Conservation (phyloP, 2,329 filamentous ascomycete species). For the Leptodontidium sp. region DNA sequence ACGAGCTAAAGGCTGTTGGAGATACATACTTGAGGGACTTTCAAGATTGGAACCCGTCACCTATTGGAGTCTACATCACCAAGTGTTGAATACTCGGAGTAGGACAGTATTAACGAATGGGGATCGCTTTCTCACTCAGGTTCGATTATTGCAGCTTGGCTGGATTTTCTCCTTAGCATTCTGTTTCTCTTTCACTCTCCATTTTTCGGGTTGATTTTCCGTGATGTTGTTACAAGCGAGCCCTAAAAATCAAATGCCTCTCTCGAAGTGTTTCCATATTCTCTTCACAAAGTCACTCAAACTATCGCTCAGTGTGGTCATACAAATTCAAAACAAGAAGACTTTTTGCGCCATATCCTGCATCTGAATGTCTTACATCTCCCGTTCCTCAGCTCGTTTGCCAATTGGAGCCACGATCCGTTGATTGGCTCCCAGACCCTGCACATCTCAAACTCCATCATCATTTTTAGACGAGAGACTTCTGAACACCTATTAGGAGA, state of each 20-base stretch:
- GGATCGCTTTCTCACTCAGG: too few relatives aligned
- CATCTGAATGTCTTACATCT: neutral
- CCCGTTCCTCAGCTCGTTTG: neutral
- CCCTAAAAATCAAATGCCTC: too few relatives aligned
- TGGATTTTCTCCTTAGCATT: too few relatives aligned
- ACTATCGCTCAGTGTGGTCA: neutral
- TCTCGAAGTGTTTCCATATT: too few relatives aligned
- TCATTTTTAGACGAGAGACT: neutral
- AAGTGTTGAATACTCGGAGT: conserved; percentile 21
- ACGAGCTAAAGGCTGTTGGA: conserved; percentile 59
- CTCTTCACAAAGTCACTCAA: neutral
- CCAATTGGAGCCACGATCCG: neutral
- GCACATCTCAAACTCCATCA: neutral
- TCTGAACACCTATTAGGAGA: neutral
- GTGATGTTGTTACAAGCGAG: neutral
- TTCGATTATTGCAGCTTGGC: too few relatives aligned
- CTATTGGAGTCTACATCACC: conserved; percentile 51
- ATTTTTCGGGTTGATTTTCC: neutral
- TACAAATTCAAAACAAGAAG: neutral
- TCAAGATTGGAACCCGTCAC: conserved; percentile 65
- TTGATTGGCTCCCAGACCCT: neutral
- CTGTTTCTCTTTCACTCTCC: too few relatives aligned
- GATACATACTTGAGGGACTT: conserved; percentile 65
- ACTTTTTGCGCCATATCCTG: neutral
- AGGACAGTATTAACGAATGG: too few relatives aligned